Base-by-base conservation (phyloP, 2,329 filamentous ascomycete species). In the Scedosporium aurantiacum region DNA sequence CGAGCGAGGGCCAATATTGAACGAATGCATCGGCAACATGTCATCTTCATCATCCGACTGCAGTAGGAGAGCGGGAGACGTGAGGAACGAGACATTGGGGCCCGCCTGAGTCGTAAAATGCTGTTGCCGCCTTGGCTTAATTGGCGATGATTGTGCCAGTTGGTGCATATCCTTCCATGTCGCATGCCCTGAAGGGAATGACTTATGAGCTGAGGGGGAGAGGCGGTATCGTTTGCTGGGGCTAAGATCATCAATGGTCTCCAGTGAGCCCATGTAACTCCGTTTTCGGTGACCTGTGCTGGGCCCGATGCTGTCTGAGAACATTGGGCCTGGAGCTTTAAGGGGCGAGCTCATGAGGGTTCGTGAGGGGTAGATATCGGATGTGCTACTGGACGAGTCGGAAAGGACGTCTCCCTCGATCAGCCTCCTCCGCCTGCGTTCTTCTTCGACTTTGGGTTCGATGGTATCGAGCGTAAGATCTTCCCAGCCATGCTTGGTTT, bases 401-500 rank as follows among this genome's bases (percentile, higher is more conserved):
- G 91, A 96, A 64, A 91, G 80, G 65, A 88, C 83, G 69, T 95
- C 91, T 70, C 86, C 87, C 56, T 85, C 82, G 66, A 79, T 78
- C 61, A 86, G 79, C 68, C 88, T 83, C 75, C 87, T 89, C 67
- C 86, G 82, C 75, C 88, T 84, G 71, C 92, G 80, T 75, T 93
- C 84, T 71, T 91, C 84, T 71, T 93, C 88, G 65, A 93, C 78
- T 72, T 87, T 89, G 59, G 91, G 90, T 75, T 96, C 91, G 75
- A 96, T 90, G 64, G 81, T 86, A 72, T 91, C 90, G 70, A 95
- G 84, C 65, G 88, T 90, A 72, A 96, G 82, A 74, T 94, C 90
- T 75, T 97, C 89, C 87, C 91, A 95, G 72, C 92, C 92, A 77
- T 96, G 89, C 76, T 95, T 91, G 67, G 94, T 91, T 78, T 97